A percentile compares a stretch with the other conserved stretches of the same genome.
phyloP scores from a whole-genome alignment of 1,284 basidiomycete genomes.

The Peniophora sp. region DNA sequence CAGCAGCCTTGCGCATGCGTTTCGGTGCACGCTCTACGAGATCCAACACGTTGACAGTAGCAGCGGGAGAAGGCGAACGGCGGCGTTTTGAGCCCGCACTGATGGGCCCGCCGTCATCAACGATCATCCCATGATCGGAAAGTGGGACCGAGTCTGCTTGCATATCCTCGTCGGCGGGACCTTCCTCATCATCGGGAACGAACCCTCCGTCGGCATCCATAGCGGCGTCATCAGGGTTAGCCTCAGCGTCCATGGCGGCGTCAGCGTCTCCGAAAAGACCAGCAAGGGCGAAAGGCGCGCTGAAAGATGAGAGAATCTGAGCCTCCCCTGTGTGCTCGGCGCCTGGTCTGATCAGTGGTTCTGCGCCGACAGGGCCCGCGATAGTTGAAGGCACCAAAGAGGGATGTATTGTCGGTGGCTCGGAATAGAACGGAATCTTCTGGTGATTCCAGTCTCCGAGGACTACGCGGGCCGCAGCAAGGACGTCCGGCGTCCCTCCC shows the following conservation, averaged over 20 bases:
- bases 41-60: not conserved
- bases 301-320: slow-evolving; percentile 57
- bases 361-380: slow-evolving; percentile 13
- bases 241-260: slow-evolving; percentile 24
- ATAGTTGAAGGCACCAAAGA: slow-evolving; percentile 60
- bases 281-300: slow-evolving; percentile 67
- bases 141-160: not conserved
- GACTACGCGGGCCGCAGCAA: slow-evolving; percentile 78
- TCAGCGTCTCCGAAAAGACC: slow-evolving; percentile 73
- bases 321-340: slow-evolving; percentile 71
- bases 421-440: slow-evolving; percentile 85
- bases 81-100: not conserved
- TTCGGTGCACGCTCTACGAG: not conserved
- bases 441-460: slow-evolving; percentile 95
- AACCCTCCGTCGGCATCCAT: not conserved
- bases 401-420: slow-evolving; percentile 72
- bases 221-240: not conserved
- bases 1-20: not conserved
- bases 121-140: not conserved
- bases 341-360: slow-evolving; percentile 44
- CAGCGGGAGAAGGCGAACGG: not conserved
- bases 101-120: not conserved
- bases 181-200: not conserved
- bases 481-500: slow-evolving; percentile 90
- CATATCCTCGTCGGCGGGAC: slow-evolving; percentile 2